These are phyloP conservation scores for Lentinula novae-zelandiae DNA, from an alignment of 1,284 basidiomycete genomes.

Conservation along the genomic window DNA sequence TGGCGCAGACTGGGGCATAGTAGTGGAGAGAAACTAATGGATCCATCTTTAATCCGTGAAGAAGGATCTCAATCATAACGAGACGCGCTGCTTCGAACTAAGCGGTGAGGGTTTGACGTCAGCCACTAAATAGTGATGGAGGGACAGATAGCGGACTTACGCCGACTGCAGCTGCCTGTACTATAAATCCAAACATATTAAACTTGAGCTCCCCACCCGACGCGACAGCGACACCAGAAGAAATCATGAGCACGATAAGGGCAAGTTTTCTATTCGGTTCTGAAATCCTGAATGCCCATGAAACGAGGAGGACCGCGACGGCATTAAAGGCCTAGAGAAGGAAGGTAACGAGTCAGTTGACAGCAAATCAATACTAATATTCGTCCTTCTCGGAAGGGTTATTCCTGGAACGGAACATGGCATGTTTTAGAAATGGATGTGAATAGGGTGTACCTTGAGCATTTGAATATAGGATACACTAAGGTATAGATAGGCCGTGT, in stretches of 20 bases:
- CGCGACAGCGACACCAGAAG: slow-evolving; percentile 84
- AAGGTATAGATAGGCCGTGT: slow-evolving; percentile 92
- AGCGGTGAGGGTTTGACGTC: slow-evolving; percentile 2
- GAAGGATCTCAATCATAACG: slow-evolving; percentile 94
- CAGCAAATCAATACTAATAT: not conserved
- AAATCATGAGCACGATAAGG: slow-evolving; percentile 90
- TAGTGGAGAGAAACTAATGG: slow-evolving; percentile 95
- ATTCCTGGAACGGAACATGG: not conserved
- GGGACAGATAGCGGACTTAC: slow-evolving; percentile 39
- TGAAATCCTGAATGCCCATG: slow-evolving; percentile 86
- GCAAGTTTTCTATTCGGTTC: slow-evolving; percentile 82
- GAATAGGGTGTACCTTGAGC: slow-evolving; percentile 70
- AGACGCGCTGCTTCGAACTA: slow-evolving; percentile 87
- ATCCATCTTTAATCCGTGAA: slow-evolving; percentile 97
- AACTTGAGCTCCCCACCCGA: slow-evolving; percentile 87
- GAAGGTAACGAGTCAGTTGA: not conserved
- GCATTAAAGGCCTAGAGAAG: slow-evolving; percentile 83
- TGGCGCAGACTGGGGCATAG: slow-evolving; percentile 93
- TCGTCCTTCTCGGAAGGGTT: not conserved
- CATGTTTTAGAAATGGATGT: not conserved
- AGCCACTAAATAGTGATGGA: not conserved
- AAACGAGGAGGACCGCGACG: slow-evolving; percentile 93
- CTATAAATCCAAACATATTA: slow-evolving; percentile 83
- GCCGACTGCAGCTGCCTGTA: slow-evolving; percentile 77
- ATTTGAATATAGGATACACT: slow-evolving; percentile 96